Percentiles rank a stretch among this genome's conserved stretches.
Conservation (phyloP, 805 yeast species). For the Kuraishia cidri region DNA sequence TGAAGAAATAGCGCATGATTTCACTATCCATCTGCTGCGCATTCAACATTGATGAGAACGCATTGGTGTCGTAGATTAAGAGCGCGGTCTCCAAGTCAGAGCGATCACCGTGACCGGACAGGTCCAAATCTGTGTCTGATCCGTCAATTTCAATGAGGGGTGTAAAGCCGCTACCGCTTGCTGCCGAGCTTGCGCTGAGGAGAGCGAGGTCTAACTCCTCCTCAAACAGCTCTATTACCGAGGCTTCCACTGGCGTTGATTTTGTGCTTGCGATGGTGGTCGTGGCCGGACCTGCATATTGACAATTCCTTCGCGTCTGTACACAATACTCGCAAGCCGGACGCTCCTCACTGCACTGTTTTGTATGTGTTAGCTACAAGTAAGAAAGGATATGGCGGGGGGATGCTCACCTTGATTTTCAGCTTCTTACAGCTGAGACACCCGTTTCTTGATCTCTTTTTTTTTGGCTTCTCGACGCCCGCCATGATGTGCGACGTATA, state of each 20-base stretch:
- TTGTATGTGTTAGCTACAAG: background rate
- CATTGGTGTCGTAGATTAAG: background rate
- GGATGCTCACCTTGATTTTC: slow-evolving; percentile 1
- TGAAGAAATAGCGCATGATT: slow-evolving; percentile 1
- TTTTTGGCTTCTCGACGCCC: background rate
- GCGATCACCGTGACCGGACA: background rate
- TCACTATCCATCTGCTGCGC: background rate
- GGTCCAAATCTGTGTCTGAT: background rate
- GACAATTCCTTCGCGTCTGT: background rate
- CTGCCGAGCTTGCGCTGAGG: no score
- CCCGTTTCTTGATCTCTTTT: slow-evolving; percentile 1
- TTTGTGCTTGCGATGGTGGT: background rate
- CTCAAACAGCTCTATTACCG: background rate
- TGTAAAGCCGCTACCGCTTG: no score
- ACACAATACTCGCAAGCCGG: slow-evolving; percentile 1
- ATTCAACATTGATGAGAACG: background rate
- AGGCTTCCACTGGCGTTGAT: background rate
- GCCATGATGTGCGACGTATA: no score
- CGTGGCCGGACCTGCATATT: background rate
- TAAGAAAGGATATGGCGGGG: background rate
- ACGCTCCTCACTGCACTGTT: background rate
- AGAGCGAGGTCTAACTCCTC: no score
- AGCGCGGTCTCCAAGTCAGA: background rate
- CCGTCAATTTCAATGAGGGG: background rate
- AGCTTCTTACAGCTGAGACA: slow-evolving; percentile 3